Evolutionary conservation across 2,329 filamentous ascomycete species (phyloP).

Genomic region (Mollisia scopiformis): DNA sequence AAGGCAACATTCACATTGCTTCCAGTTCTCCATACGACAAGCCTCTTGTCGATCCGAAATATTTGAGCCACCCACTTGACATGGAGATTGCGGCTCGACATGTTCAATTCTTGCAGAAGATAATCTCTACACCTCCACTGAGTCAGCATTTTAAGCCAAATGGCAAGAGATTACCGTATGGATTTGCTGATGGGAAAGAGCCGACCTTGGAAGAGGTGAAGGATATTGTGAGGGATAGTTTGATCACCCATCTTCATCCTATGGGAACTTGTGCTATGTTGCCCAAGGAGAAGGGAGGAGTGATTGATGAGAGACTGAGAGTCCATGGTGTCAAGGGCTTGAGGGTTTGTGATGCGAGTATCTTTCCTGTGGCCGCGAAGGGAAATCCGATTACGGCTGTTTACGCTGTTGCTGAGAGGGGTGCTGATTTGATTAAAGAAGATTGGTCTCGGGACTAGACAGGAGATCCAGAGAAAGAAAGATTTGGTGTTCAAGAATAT

Average conservation of each 20-base stretch:
- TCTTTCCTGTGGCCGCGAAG: conserved; percentile 43
- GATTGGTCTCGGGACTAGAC: no score
- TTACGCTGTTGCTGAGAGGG: conserved; percentile 55
- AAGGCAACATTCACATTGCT: neutral
- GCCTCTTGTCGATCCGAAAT: conserved; percentile 1
- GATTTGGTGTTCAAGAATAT: no score
- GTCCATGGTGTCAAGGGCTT: conserved; percentile 40
- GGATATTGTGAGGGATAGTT: conserved; percentile 35
- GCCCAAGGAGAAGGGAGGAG: conserved; percentile 36
- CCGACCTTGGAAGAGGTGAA: neutral
- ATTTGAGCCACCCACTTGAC: conserved; percentile 2
- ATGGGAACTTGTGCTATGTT: conserved; percentile 41
- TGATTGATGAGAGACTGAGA: conserved; percentile 37
- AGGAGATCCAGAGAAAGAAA: no score
- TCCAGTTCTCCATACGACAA: neutral
- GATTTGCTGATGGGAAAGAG: neutral
- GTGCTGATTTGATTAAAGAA: conserved; percentile 39
- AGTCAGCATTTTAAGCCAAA: neutral
- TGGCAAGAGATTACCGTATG: neutral
- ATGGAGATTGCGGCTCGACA: neutral
- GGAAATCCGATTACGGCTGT: conserved; percentile 56
- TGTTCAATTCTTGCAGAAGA: neutral
- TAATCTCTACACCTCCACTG: neutral
- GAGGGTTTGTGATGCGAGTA: conserved; percentile 43
- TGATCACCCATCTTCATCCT: conserved; percentile 39